Evolutionary conservation across 1,284 basidiomycete genomes (phyloP).

Genomic region (Xanthoconium separans): DNA sequence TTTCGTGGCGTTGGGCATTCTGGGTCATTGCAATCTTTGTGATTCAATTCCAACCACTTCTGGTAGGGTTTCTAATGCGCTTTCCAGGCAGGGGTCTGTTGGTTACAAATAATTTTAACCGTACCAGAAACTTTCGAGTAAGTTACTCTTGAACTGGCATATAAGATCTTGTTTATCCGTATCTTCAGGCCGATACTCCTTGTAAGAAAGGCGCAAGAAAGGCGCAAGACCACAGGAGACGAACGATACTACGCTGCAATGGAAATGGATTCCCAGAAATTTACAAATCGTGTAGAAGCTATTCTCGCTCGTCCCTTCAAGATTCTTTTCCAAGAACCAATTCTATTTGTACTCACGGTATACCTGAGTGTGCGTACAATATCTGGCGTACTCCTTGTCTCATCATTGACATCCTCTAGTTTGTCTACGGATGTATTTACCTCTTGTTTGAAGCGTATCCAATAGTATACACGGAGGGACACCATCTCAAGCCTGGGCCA

Average conservation of each 20-base stretch:
- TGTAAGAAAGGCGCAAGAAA: constrained; percentile 40
- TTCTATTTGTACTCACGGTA: constrained; percentile 68
- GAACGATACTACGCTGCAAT: constrained; percentile 55
- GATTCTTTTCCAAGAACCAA: constrained; percentile 74
- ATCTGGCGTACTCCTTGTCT: constrained; percentile 15
- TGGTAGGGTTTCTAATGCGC: constrained; percentile 1
- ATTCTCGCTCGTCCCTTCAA: constrained; percentile 64
- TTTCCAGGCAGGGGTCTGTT: constrained; percentile 42
- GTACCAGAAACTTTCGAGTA: constrained; percentile 74
- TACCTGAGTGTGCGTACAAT: constrained; percentile 58
- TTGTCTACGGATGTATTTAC: constrained; percentile 64
- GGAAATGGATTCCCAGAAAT: constrained; percentile 42
- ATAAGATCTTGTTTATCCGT: not conserved
- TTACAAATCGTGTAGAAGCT: constrained; percentile 44
- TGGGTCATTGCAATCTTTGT: constrained; percentile 71
- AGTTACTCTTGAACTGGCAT: constrained; percentile 15
- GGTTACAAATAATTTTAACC: constrained; percentile 57
- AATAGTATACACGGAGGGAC: constrained; percentile 51
- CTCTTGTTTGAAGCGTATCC: constrained; percentile 62
- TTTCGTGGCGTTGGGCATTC: constrained; percentile 74
- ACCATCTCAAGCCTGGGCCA: constrained; percentile 50
- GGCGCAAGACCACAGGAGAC: constrained; percentile 61
- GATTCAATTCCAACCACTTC: constrained; percentile 23
- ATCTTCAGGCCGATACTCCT: constrained; percentile 54
- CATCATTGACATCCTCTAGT: constrained; percentile 37